Percentiles rank a stretch among this genome's conserved stretches.
These are phyloP conservation scores for Phialophora expanda DNA, from an alignment of 2,329 filamentous ascomycete species.

Conservation along the genomic window DNA sequence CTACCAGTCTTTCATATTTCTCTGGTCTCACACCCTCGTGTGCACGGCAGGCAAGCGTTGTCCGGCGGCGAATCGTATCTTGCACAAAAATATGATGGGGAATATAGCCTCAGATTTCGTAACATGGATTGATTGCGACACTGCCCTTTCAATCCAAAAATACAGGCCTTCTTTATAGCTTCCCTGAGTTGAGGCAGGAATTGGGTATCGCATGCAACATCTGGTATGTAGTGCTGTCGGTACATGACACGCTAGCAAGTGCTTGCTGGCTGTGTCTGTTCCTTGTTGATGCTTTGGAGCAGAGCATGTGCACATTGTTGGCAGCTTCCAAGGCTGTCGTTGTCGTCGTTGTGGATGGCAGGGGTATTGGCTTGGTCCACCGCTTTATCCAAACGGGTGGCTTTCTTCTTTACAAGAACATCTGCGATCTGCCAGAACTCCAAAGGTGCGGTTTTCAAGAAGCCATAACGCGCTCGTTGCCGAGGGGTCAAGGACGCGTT, in stretches of 20 bases:
- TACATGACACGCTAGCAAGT: neutral
- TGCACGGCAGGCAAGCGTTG: neutral
- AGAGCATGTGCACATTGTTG: slow-evolving; percentile 4
- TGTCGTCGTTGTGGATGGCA: neutral
- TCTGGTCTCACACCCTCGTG: neutral
- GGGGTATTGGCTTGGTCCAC: neutral
- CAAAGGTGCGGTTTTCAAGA: slow-evolving; percentile 9
- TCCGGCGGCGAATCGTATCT: too few species aligned
- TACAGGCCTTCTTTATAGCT: neutral
- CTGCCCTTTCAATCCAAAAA: neutral
- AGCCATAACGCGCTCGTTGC: slow-evolving; percentile 13
- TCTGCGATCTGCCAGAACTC: slow-evolving; percentile 20
- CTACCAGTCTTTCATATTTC: neutral
- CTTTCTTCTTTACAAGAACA: slow-evolving; percentile 14
- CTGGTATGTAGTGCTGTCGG: neutral
- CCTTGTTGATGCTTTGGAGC: slow-evolving; percentile 2
- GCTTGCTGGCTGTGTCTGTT: neutral
- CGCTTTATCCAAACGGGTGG: slow-evolving; percentile 9
- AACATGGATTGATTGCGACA: neutral
- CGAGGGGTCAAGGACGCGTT: slow-evolving; percentile 6
- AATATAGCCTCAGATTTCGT: neutral
- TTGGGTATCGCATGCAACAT: neutral
- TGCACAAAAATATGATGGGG: neutral
- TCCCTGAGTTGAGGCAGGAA: neutral
- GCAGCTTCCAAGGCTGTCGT: neutral